Base-by-base conservation (phyloP, 176 grass and related monocot species). In the Phoenix dactylifera region DNA sequence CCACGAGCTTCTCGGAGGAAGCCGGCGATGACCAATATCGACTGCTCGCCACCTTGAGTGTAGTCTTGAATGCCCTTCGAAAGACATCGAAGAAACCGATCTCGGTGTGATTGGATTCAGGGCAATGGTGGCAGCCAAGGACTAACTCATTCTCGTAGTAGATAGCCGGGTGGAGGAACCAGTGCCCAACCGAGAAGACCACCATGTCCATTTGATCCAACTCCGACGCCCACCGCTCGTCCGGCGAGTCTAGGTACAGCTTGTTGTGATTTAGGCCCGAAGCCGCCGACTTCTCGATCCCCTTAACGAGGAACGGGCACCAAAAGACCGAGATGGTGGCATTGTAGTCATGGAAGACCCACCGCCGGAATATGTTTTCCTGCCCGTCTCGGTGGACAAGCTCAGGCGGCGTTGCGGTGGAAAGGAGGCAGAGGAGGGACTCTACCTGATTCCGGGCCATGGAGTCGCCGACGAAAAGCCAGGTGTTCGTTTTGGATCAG, bases 261-360 rank as follows among this genome's bases (percentile, higher is more conserved):
- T 61, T 66, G 77, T 85, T 96, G 69, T 93, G 77, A 54, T 62
- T 28, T 15, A 66, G 61, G 22, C 67, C 77, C 0, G 30, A 58
- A 16, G 57, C 60, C 15, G 55, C 57, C 14, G 76, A 24, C 56
- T 79, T 85, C 70, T 90, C 78, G 16, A 79, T 77, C 26, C 92
- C 92, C 24, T 88, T 85, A 51, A 96, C 84, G 58, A 96, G 72
- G 82, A 96, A 90, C 55, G 83, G 83, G 0, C 80, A 85, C 92
- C 92, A 90, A 80, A 78, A 75, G 50, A 96, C 77, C 3, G 92
- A 96, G 67, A 96, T 64, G 15, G 87, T 96, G 1, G 50, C 62
- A 73, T 84, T 44, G 58, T 87, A 76, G 20, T 75, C 76, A 50
- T 56, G 69, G 52, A 93, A 87, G 35, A 79, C 58, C 88, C 88